A percentile compares a stretch with the other conserved stretches of the same genome.
Evolutionary conservation across 2,329 filamentous ascomycete genomes (phyloP).

Genomic region (Colletotrichum godetiae): DNA sequence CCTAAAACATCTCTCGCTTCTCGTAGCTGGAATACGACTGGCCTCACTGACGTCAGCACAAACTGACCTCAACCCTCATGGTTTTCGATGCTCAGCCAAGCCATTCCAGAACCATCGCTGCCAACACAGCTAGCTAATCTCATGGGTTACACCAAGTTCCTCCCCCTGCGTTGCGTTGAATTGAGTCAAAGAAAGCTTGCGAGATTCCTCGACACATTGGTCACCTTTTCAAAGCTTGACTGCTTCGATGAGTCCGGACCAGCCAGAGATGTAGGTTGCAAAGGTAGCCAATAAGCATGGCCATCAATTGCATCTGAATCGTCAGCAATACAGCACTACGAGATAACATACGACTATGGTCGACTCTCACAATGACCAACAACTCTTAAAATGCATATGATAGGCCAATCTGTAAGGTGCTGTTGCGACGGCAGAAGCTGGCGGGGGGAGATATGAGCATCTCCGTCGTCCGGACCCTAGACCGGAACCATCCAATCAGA

Average conservation of each 20-base stretch:
- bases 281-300: background rate
- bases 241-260: too few relatives aligned
- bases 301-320: background rate
- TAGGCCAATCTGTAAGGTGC: background rate
- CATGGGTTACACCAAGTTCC: background rate
- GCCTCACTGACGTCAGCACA: background rate
- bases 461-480: constrained; percentile 10
- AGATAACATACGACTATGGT: background rate
- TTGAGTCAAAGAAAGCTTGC: background rate
- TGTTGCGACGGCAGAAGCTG: background rate
- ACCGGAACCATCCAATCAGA: constrained; percentile 4
- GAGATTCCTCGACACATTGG: background rate
- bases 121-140: background rate
- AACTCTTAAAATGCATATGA: background rate
- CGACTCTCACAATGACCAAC: background rate
- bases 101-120: constrained; percentile 11
- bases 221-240: background rate
- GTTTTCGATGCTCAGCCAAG: background rate
- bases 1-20: background rate
- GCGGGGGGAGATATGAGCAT: constrained; percentile 1
- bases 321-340: background rate
- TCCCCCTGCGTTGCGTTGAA: background rate
- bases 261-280: background rate
- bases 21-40: background rate
- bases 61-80: background rate